phyloP scores from a whole-genome alignment of 106 monocot genomes.

The Dactylorhiza incarnata region DNA sequence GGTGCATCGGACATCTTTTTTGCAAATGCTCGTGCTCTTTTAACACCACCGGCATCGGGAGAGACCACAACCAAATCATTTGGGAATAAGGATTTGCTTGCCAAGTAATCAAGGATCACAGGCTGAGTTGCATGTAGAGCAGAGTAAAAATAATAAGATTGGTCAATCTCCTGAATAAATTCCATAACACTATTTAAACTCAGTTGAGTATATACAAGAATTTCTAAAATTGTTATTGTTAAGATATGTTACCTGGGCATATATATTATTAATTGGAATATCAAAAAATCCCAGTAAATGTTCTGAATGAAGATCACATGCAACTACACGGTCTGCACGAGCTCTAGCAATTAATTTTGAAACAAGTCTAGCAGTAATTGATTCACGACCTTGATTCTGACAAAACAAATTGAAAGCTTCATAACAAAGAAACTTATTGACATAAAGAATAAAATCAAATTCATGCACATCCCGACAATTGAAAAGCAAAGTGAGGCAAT shows the following conservation, averaged over 20 bases:
- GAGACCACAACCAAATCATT: constrained; percentile 61
- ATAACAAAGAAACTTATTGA: too few relatives aligned
- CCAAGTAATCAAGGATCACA: constrained; percentile 57
- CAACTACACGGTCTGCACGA: constrained; percentile 47
- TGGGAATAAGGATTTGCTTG: constrained; percentile 37
- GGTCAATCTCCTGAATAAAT: too few relatives aligned
- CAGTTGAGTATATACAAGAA: too few relatives aligned
- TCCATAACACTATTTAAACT: too few relatives aligned
- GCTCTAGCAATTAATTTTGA: constrained; percentile 56
- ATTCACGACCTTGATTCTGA: constrained; percentile 58
- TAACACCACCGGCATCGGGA: constrained; percentile 66
- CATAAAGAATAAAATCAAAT: too few relatives aligned
- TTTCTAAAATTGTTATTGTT: neutral
- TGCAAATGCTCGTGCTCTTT: constrained; percentile 60
- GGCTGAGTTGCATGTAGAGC: constrained; percentile 18
- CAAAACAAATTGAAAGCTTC: too few relatives aligned
- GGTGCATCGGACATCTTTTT: constrained; percentile 66
- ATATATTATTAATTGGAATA: constrained; percentile 48
- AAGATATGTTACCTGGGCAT: constrained; percentile 31
- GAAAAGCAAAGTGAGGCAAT: too few relatives aligned
- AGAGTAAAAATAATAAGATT: too few relatives aligned
- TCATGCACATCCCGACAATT: too few relatives aligned
- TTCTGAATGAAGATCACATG: constrained; percentile 55
- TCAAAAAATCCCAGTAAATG: constrained; percentile 59
- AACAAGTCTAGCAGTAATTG: constrained; percentile 59